Evolutionary conservation across 257 asterid species (phyloP).

Genomic region (Verbena officinalis): DNA sequence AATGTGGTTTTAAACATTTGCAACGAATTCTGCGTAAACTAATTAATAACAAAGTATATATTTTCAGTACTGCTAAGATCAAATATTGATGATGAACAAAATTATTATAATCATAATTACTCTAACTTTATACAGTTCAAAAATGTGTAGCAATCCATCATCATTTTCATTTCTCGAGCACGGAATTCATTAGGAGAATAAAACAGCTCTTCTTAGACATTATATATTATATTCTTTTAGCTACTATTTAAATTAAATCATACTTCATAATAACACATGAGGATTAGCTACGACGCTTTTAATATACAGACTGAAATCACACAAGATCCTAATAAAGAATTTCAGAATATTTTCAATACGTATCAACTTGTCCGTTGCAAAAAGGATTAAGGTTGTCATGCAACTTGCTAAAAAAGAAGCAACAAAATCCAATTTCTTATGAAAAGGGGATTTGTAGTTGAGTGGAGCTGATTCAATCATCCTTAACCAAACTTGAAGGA

Average conservation of each 20-base stretch:
- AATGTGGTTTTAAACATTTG: too few relatives aligned
- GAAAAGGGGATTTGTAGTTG: too few relatives aligned
- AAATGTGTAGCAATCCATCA: conserved; percentile 41
- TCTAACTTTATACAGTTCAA: conserved; percentile 39
- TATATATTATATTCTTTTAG: conserved; percentile 26
- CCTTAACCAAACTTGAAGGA: too few relatives aligned
- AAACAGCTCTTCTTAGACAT: conserved; percentile 37
- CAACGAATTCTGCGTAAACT: too few relatives aligned
- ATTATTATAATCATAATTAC: too few relatives aligned
- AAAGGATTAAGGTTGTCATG: neutral
- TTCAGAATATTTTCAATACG: conserved; percentile 8
- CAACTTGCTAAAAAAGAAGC: too few relatives aligned
- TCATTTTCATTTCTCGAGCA: conserved; percentile 47
- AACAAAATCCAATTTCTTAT: neutral
- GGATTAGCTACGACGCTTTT: too few relatives aligned
- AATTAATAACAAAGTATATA: too few relatives aligned
- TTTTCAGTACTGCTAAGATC: too few relatives aligned
- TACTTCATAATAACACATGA: conserved; percentile 35
- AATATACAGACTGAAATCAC: too few relatives aligned
- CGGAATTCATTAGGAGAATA: conserved; percentile 29
- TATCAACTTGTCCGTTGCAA: neutral
- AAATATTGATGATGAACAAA: too few relatives aligned
- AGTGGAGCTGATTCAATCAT: too few relatives aligned
- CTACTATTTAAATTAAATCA: conserved; percentile 35
- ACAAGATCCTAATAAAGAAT: conserved; percentile 21